Evolutionary conservation across 2,329 filamentous ascomycete species (phyloP), one percentile per base, ranked within the genome.

Genomic region (Fusarium cicatricum): DNA sequence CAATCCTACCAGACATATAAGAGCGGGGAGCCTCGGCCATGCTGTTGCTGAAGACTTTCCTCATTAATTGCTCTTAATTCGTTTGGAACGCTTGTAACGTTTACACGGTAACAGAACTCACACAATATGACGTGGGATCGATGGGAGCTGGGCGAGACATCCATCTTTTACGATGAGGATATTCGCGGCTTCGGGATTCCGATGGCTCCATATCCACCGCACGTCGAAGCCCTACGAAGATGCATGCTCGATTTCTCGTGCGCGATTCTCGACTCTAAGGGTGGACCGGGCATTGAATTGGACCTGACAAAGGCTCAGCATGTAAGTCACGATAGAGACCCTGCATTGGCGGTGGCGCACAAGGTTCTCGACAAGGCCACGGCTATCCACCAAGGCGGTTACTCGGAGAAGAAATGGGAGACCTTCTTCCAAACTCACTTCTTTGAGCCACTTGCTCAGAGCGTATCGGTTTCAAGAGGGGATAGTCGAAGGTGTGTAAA

Each of bases 241-340:
- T 58, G 34, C 10, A 46, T 60, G 6, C 45, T 55, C 3, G 62
- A 60, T 16, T 58, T 60, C 14, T 52, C 57, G 2, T 60, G 53
- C 29, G 11, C 46, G 3, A 26, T 43, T 11, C 9, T 16, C 5
- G 23, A 31, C 19, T 9, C 19, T 5, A 15, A 47, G 3, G 31
- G 21, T 6, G 3, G 5, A 17, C 3, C 17, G n/a, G 23, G 38
- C 10, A n/a, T 23, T 12, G 16, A 29, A 6, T 8, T 40, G 11
- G 33, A 32, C 15, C 16, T 28, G 21, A 8, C 32, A 8, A 14
- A 2, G 17, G 21, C 34, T 31, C 44, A 31, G 3, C 14, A n/a
- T 12, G 29, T 3, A n/a, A 15, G 23, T 3, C 10, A 2, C 3
- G 16, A 11, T n/a, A 5, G 14, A 2, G 55, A 58, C 11, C 55